Evolutionary conservation across 768 basidiomycete species (phyloP).

Genomic region (Xerocomus spinulosus): DNA sequence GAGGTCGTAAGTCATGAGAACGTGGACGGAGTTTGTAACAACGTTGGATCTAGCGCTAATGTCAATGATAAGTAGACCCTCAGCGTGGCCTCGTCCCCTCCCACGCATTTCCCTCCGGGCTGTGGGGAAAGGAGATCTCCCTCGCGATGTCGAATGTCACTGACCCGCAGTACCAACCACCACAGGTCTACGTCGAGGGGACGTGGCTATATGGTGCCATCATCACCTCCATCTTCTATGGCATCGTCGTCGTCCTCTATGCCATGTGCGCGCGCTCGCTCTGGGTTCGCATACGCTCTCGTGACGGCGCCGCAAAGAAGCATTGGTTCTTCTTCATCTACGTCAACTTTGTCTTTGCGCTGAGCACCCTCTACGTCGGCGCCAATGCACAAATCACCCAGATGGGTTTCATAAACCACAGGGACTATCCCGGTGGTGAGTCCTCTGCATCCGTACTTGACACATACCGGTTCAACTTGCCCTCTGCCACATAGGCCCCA

Average conservation of each 20-base stretch:
- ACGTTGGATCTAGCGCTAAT: background rate
- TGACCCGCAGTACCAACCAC: constrained; percentile 7
- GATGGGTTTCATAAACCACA: constrained; percentile 28
- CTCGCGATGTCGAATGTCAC: constrained; percentile 14
- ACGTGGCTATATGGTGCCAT: constrained; percentile 31
- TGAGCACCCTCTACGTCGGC: constrained; percentile 27
- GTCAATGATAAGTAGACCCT: background rate
- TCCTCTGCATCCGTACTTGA: background rate
- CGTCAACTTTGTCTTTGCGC: constrained; percentile 25
- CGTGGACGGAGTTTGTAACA: background rate
- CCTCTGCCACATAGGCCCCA: constrained; percentile 18
- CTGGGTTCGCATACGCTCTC: constrained; percentile 19
- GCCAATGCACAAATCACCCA: constrained; percentile 26
- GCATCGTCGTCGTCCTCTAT: constrained; percentile 24
- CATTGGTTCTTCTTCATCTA: constrained; percentile 29
- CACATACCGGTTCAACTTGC: no score
- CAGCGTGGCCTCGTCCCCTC: background rate
- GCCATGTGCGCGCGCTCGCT: constrained; percentile 26
- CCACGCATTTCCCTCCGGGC: constrained; percentile 4
- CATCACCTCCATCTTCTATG: constrained; percentile 26
- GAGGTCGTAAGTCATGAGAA: constrained; percentile 62
- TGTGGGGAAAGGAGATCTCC: background rate
- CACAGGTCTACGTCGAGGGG: constrained; percentile 21
- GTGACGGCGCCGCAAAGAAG: constrained; percentile 6
- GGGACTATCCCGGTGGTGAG: constrained; percentile 31